A percentile compares a stretch with the other conserved stretches of the same genome.
phyloP scores from a whole-genome alignment of 2,329 filamentous ascomycete species.

The Lojkania enalia region DNA sequence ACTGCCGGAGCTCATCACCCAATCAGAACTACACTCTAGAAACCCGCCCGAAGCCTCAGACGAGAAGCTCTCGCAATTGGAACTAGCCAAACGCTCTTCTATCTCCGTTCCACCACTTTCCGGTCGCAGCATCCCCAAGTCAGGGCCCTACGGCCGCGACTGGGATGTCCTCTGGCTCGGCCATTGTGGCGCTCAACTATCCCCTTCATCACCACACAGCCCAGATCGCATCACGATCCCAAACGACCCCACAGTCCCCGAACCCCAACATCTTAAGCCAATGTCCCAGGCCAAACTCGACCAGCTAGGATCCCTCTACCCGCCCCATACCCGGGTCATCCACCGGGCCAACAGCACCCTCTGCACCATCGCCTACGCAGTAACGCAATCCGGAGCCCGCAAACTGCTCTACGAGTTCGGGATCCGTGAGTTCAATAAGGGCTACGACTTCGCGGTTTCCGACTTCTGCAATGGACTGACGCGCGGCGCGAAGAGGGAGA shows the following conservation, averaged over 20 bases:
- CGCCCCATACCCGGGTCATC: conserved; percentile 24
- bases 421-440: conserved; percentile 28
- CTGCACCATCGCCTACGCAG: conserved; percentile 31
- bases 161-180: conserved; percentile 48
- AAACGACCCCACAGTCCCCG: conserved; percentile 25
- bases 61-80: conserved; percentile 10
- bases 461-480: conserved; percentile 26
- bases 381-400: conserved; percentile 30
- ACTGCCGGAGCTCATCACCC: conserved; percentile 14
- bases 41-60: conserved; percentile 3
- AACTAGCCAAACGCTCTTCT: conserved; percentile 21
- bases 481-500: conserved; percentile 26
- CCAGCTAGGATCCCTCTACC: conserved; percentile 21
- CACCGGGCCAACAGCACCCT: conserved; percentile 24
- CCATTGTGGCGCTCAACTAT: conserved; percentile 40
- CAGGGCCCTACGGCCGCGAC: conserved; percentile 30
- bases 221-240: conserved; percentile 24
- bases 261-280: conserved; percentile 25
- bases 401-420: conserved; percentile 34
- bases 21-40: conserved; percentile 4
- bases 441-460: conserved; percentile 27
- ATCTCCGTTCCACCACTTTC: conserved; percentile 11
- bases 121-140: conserved; percentile 12
- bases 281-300: conserved; percentile 21
- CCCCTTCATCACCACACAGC: conserved; percentile 12